A percentile compares a stretch with the other conserved stretches of the same genome.
These are phyloP conservation scores for Penicillium sp. DNA, from an alignment of 2,329 filamentous ascomycete genomes.

Conservation along the genomic window DNA sequence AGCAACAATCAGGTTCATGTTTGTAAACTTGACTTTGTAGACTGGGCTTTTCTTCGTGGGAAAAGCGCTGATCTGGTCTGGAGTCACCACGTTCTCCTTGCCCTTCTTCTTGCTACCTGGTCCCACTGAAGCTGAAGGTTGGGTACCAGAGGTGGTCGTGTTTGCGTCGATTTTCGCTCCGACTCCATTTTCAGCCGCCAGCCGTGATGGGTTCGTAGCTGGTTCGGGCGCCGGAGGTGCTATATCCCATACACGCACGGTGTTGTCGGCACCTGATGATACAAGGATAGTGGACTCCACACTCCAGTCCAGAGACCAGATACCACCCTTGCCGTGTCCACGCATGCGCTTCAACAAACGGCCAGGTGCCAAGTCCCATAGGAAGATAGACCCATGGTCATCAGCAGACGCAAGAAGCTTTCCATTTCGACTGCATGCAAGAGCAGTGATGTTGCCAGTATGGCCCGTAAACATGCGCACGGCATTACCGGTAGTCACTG, in stretches of 20 bases:
- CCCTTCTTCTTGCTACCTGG: conserved; percentile 63
- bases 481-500: conserved; percentile 78
- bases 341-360: conserved; percentile 85
- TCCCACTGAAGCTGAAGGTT: conserved; percentile 43
- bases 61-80: conserved; percentile 92
- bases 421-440: conserved; percentile 83
- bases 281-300: conserved; percentile 87
- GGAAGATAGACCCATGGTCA: conserved; percentile 79
- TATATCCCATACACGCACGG: conserved; percentile 92
- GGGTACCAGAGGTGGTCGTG: conserved; percentile 43
- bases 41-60: conserved; percentile 95
- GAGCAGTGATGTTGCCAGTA: conserved; percentile 75
- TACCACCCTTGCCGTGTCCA: conserved; percentile 87
- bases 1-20: conserved; percentile 90
- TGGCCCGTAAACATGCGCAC: conserved; percentile 92
- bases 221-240: conserved; percentile 61
- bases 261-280: conserved; percentile 86
- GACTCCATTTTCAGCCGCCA: conserved; percentile 47
- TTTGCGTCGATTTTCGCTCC: conserved; percentile 51
- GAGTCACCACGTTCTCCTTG: conserved; percentile 84
- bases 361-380: conserved; percentile 91
- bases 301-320: conserved; percentile 90
- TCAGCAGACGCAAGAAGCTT: conserved; percentile 90
- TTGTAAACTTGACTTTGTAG: conserved; percentile 86
- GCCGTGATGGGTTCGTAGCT: conserved; percentile 55